Conservation (phyloP, 495 filamentous ascomycete species). For the Bacidia rubella region DNA sequence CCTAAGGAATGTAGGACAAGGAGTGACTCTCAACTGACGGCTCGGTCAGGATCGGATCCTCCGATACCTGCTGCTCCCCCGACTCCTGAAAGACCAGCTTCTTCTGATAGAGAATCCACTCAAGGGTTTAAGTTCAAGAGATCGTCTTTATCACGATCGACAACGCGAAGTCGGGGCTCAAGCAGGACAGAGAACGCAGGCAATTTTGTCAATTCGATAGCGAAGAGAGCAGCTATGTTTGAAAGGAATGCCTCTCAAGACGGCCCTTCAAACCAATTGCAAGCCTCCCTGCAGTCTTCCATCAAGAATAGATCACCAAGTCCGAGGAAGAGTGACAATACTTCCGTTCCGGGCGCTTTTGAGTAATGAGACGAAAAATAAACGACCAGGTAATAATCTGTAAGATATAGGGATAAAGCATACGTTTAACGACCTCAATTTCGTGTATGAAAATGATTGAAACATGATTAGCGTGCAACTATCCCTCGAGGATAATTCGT, state of each 20-base stretch:
- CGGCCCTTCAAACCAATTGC: slow-evolving; percentile 14
- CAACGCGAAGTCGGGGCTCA: slow-evolving; percentile 8
- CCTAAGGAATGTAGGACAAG: neutral
- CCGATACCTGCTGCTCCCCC: neutral
- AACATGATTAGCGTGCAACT: neutral
- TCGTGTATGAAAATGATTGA: neutral
- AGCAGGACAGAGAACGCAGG: slow-evolving; percentile 11
- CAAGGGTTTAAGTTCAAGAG: neutral
- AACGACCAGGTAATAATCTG: too few species aligned
- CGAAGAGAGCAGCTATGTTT: slow-evolving; percentile 17
- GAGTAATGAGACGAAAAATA: neutral
- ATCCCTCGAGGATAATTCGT: too few species aligned
- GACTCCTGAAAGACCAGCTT: neutral
- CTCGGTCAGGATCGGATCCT: neutral
- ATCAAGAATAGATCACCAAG: slow-evolving; percentile 7
- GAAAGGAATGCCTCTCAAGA: slow-evolving; percentile 9
- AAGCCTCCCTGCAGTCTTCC: slow-evolving; percentile 9
- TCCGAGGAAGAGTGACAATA: neutral
- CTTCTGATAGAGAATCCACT: neutral
- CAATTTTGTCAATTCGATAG: slow-evolving; percentile 9
- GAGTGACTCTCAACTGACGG: neutral
- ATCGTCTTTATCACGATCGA: slow-evolving; percentile 1
- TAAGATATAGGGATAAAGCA: neutral
- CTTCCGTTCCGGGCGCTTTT: neutral
- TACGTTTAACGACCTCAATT: neutral